phyloP scores from a whole-genome alignment of 2,329 filamentous ascomycete species.

The Arthrobotrys musiformis region DNA sequence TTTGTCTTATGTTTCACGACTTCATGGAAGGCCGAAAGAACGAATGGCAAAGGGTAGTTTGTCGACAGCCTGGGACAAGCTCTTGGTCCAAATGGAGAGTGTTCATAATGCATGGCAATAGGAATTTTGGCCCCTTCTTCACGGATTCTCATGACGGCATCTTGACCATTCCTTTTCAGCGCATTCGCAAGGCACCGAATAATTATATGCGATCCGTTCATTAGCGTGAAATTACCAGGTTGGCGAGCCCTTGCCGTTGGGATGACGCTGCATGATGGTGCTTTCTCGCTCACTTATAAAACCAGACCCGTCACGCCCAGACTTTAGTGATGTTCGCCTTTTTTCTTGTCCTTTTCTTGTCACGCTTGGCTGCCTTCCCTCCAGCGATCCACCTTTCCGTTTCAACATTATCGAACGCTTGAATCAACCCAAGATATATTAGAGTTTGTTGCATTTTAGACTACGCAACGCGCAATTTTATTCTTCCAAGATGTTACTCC shows the following conservation, averaged over 20 bases:
- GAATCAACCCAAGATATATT: not conserved
- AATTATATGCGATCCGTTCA: constrained; percentile 10
- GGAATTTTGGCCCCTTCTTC: not conserved
- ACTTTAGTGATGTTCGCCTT: constrained; percentile 3
- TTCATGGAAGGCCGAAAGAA: not conserved
- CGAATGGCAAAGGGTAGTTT: not conserved
- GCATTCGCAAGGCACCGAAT: not conserved
- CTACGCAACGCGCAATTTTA: not conserved
- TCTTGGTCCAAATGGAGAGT: not conserved
- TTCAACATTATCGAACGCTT: not conserved
- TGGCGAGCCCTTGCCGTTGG: not conserved
- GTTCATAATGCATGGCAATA: not conserved
- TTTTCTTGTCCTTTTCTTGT: constrained; percentile 29
- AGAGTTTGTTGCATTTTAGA: constrained; percentile 5
- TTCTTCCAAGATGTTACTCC: constrained; percentile 30
- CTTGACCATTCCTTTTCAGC: not conserved
- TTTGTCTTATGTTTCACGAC: not conserved
- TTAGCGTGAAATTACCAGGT: constrained; percentile 1
- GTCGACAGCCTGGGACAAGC: no score
- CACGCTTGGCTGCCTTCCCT: not conserved
- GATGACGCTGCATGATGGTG: not conserved
- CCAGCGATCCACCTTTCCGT: not conserved
- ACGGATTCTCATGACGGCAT: not conserved
- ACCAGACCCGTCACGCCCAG: not conserved
- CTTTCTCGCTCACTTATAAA: constrained; percentile 24